Evolutionary conservation across 768 basidiomycete genomes (phyloP).

Genomic region (Lactarius akahatsu): DNA sequence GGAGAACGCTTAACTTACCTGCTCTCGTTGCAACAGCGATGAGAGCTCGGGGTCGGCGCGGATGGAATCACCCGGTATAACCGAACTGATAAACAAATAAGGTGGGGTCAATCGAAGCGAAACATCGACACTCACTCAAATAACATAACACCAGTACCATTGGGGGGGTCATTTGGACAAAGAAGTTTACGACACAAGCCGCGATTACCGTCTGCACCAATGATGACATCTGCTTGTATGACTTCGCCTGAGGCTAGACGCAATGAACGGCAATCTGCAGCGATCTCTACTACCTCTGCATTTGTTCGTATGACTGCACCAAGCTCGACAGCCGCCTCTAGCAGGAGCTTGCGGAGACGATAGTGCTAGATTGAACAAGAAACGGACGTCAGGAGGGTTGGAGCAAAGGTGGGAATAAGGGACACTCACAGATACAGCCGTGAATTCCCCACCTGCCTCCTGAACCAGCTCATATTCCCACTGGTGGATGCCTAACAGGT

Average conservation of each 20-base stretch:
- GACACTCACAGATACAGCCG: constrained; percentile 34
- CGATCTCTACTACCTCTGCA: constrained; percentile 34
- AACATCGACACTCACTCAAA: constrained; percentile 32
- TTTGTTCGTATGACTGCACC: constrained; percentile 34
- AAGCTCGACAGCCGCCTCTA: constrained; percentile 33
- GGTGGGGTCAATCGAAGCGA: not conserved
- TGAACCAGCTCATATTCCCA: constrained; percentile 36
- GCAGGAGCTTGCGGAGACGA: constrained; percentile 37
- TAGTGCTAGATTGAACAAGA: constrained; percentile 32
- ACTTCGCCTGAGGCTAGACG: constrained; percentile 36
- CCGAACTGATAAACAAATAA: constrained; percentile 14
- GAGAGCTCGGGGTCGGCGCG: constrained; percentile 25
- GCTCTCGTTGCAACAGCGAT: constrained; percentile 21
- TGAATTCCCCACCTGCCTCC: constrained; percentile 36
- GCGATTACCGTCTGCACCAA: constrained; percentile 40
- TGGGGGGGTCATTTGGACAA: constrained; percentile 22
- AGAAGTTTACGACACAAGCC: constrained; percentile 31
- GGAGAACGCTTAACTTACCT: constrained; percentile 10
- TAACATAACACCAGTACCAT: constrained; percentile 31
- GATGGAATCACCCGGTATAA: constrained; percentile 26
- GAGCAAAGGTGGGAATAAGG: not conserved
- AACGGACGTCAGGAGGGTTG: not conserved
- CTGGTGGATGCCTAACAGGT: constrained; percentile 34
- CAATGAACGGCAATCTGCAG: constrained; percentile 31
- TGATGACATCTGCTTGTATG: constrained; percentile 37